Percentiles rank a stretch among this genome's conserved stretches.
phyloP scores from a whole-genome alignment of 495 filamentous ascomycete species.

The Penicillium tannophilum region DNA sequence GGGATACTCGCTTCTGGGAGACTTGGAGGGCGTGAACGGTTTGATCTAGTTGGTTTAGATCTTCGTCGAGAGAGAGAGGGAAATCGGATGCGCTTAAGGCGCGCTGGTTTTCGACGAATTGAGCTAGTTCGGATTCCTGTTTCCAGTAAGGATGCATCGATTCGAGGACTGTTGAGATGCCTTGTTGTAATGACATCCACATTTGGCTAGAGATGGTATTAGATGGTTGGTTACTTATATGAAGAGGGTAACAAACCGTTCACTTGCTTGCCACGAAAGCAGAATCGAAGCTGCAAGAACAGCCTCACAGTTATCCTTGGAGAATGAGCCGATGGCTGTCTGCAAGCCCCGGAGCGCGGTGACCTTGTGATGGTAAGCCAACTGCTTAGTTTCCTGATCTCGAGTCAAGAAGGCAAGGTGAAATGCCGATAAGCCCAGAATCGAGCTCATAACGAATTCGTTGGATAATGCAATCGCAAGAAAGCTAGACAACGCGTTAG shows the following conservation, averaged over 20 bases:
- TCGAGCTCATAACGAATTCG: conserved; percentile 88
- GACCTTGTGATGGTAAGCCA: conserved; percentile 84
- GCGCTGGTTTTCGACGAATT: conserved; percentile 72
- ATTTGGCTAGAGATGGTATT: conserved; percentile 64
- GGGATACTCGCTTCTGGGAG: conserved; percentile 69
- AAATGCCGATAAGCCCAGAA: conserved; percentile 87
- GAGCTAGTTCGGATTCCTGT: conserved; percentile 79
- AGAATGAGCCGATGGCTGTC: conserved; percentile 82
- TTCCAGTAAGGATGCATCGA: conserved; percentile 89
- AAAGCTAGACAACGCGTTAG: conserved; percentile 58
- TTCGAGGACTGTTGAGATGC: conserved; percentile 84
- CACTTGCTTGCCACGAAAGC: conserved; percentile 93
- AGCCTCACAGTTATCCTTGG: conserved; percentile 83
- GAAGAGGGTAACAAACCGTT: conserved; percentile 72
- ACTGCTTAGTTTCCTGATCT: conserved; percentile 77
- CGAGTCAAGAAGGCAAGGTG: conserved; percentile 86
- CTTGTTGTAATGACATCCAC: conserved; percentile 91
- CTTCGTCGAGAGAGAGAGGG: conserved; percentile 57
- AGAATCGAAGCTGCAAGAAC: conserved; percentile 90
- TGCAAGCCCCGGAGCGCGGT: conserved; percentile 85
- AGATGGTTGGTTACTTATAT: conserved; percentile 18
- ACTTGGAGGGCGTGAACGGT: conserved; percentile 56
- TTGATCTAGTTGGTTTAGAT: conserved; percentile 67
- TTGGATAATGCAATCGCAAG: conserved; percentile 78
- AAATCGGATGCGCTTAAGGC: conserved; percentile 56